Conservation (phyloP, 805 yeast species). For the Candida loeiensis region DNA sequence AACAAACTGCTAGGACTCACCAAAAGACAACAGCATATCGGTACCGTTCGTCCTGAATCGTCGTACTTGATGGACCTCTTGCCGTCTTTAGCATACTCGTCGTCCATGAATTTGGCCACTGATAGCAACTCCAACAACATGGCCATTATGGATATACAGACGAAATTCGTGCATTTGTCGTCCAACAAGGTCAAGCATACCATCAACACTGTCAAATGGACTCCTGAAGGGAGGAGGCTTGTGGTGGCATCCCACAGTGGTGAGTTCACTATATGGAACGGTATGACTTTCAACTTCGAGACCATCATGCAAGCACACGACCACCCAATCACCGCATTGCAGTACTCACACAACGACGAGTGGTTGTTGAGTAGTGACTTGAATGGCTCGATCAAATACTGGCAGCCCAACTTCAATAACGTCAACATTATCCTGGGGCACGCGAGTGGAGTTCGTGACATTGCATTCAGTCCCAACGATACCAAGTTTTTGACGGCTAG, state of each 20-base stretch:
- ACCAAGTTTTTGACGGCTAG: constrained; percentile 89
- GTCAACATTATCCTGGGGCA: constrained; percentile 78
- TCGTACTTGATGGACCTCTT: constrained; percentile 59
- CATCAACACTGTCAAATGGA: constrained; percentile 87
- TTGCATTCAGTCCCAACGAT: constrained; percentile 88
- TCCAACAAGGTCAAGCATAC: constrained; percentile 91
- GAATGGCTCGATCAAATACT: constrained; percentile 84
- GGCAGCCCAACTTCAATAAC: constrained; percentile 98
- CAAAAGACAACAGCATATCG: constrained; percentile 34
- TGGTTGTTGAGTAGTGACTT: constrained; percentile 95
- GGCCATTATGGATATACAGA: constrained; percentile 60
- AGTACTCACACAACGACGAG: constrained; percentile 85
- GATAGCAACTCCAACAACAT: constrained; percentile 26
- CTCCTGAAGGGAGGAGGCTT: constrained; percentile 91
- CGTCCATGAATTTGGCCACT: constrained; percentile 26
- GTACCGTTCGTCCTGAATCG: constrained; percentile 64
- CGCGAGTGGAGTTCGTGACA: constrained; percentile 77
- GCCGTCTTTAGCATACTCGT: constrained; percentile 60
- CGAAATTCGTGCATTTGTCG: constrained; percentile 85
- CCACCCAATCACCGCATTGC: constrained; percentile 72
- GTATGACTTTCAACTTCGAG: constrained; percentile 90
- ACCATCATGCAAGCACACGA: constrained; percentile 99
- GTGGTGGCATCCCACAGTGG: constrained; percentile 90
- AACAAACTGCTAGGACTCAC: constrained; percentile 42
- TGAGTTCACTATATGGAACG: constrained; percentile 96